Evolutionary conservation across 768 basidiomycete species (phyloP).

Genomic region (Phylloporus sp.): DNA sequence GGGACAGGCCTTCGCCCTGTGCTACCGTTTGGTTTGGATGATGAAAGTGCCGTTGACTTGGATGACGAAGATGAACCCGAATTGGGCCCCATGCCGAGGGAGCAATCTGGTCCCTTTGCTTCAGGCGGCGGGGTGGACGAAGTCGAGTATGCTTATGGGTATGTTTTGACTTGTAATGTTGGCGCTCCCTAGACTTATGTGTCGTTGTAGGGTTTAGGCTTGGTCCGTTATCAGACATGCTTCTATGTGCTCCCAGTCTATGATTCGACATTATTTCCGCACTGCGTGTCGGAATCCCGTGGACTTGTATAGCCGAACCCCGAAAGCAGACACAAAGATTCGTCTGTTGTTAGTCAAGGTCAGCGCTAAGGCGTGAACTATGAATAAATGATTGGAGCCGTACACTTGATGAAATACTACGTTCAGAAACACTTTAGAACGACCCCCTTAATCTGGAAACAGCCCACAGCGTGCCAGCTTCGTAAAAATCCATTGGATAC

Average conservation of each 20-base stretch:
- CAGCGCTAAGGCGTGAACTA: not conserved
- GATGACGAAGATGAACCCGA: conserved; percentile 71
- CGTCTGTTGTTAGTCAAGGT: not conserved
- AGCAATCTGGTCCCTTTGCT: conserved; percentile 66
- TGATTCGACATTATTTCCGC: not conserved
- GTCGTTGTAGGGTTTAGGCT: conserved; percentile 19
- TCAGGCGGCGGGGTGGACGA: conserved; percentile 83
- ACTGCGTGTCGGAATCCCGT: not conserved
- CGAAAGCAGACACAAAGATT: too few relatives aligned
- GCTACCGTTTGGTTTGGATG: conserved; percentile 69
- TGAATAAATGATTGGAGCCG: not conserved
- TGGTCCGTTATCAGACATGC: not conserved
- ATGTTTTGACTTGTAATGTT: conserved; percentile 26
- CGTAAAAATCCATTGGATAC: conserved; percentile 98
- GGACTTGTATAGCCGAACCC: not conserved
- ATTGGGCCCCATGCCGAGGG: conserved; percentile 71
- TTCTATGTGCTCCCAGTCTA: not conserved
- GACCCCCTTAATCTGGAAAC: conserved; percentile 52
- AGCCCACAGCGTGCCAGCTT: conserved; percentile 74
- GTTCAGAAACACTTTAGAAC: conserved; percentile 28
- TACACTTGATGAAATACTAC: not conserved
- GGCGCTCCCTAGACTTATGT: conserved; percentile 8
- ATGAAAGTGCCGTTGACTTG: conserved; percentile 64
- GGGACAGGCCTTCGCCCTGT: conserved; percentile 83
- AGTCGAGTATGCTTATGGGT: conserved; percentile 87